These are phyloP conservation scores for Malania oleifera DNA, from an alignment of 164 flowering plant species.

Conservation along the genomic window DNA sequence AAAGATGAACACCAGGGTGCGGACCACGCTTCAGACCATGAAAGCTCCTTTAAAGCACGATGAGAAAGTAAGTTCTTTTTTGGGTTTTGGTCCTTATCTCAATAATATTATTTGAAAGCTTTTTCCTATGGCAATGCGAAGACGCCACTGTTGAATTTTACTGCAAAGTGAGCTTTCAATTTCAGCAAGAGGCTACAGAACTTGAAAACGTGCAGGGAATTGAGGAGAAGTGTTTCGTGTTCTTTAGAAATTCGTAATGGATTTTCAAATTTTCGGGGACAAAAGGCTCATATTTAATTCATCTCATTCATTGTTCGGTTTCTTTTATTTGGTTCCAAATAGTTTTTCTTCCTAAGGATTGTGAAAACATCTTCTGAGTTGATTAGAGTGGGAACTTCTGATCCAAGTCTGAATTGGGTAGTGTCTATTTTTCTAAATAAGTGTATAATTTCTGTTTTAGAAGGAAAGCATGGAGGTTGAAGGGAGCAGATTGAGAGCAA, in stretches of 20 bases:
- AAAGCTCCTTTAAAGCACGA: constrained; percentile 38
- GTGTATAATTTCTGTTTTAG: constrained; percentile 24
- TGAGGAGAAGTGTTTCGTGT: too few species aligned
- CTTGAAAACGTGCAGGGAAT: too few species aligned
- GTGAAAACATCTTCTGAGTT: background rate
- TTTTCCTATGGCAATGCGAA: background rate
- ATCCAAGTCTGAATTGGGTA: constrained; percentile 26
- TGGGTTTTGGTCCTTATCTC: constrained; percentile 5
- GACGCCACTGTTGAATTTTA: background rate
- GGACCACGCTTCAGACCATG: constrained; percentile 33
- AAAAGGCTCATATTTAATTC: background rate
- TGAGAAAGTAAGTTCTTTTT: constrained; percentile 31
- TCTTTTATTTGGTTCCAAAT: background rate
- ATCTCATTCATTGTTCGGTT: too few species aligned
- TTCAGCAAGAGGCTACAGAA: too few species aligned
- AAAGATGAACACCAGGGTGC: constrained; percentile 38
- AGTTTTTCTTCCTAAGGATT: background rate
- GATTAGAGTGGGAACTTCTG: constrained; percentile 16
- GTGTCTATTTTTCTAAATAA: constrained; percentile 25
- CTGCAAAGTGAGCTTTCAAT: background rate
- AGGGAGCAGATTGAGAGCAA: constrained; percentile 24
- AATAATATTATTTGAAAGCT: too few species aligned
- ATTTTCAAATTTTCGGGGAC: background rate
- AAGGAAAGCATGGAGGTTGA: constrained; percentile 29
- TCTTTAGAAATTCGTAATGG: background rate